Evolutionary conservation across 1,284 basidiomycete genomes (phyloP), one percentile per base, ranked within the genome.

Genomic region (Stereum hirsutum): DNA sequence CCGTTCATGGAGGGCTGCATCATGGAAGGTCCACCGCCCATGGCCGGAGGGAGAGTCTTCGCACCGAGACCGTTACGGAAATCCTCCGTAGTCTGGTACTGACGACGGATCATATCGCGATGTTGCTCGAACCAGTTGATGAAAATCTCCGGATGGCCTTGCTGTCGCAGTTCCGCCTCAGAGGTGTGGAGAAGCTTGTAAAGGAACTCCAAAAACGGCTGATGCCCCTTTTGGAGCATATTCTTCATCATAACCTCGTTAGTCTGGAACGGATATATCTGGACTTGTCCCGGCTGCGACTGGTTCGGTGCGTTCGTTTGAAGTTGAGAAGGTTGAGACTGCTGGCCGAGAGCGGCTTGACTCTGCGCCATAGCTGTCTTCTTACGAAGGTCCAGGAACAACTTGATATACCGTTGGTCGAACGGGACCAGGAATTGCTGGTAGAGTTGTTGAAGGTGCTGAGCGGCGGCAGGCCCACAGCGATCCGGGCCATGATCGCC

Each of bases 371-470:
- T 49, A 4, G 27, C 17, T 26, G 23, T 31, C 19, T 47, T 51
- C 32, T 49, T 39, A 17, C 38, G 39, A 26, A 12, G 46, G 20
- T 50, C 32, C 15, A 52, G 6, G 27, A 54, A 39, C 21, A 57
- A 54, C 4, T 30, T 40, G 39, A 75, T 57, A 49, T 82, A 82
- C 17, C 68, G 65, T 8, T 57, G 50, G 53, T 87, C 83, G 55
- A 87, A 85, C 6, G 54, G 51, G 2, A 56, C 52, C 10, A 88
- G 66, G 48, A 71, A 78, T 31, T 73, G 66, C 43, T 71, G 70
- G 59, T 87, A 87, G 23, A 78, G 61, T 44, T 74, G 67, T 2
- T 70, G 68, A 6, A 88, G 59, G 14, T 74, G 74, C 36, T 72
- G 68, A 0, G 79, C 83, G 27, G 75, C 65, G 12, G 56, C 74